Evolutionary conservation across 75 land plant genomes (phyloP), one percentile per base, ranked within the genome.

Genomic region (Larix kaempferi): DNA sequence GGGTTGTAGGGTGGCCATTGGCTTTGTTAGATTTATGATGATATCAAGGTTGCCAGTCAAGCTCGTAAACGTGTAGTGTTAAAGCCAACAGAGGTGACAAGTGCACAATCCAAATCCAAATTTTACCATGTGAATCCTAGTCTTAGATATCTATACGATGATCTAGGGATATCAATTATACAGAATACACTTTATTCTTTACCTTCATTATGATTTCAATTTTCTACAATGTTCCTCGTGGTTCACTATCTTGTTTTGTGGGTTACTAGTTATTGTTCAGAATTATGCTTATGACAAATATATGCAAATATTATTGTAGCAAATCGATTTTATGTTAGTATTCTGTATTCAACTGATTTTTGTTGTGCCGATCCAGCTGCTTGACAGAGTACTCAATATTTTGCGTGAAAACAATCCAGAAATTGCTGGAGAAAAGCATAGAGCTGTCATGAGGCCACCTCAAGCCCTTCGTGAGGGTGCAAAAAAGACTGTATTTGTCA

Each of bases 381-480:
- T 91, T 5, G 92, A 85, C 29, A 86, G 98, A 60, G 94, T 95
- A 22, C 91, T 95, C 78, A 91, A 87, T 75, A 95, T 91, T 12
- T 80, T 95, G 52, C 84, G 91, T n/a, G 96, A 95, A 87, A 88
- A 94, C 81, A 95, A 95, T 65, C 98, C 96, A 29, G 94, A 91
- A 80, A 91, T 93, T 69, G 89, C 97, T 64, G 96, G 94, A 54
- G 98, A 95, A 76, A 89, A 88, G 84, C 88, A 92, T 25, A 88
- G 98, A 69, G 93, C 98, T 13, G 91, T 93, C 35, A 91, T 94
- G 97, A 89, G 98, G 82, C 98, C 98, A 3, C 96, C 98, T 10
- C 94, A 95, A 82, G 96, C 93, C 59, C 96, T 95, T 37, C 84
- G 94, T 23, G 98, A 95, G 82, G 98, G 98, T 71, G 93, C 98